These are phyloP conservation scores for Trametes hirsuta DNA, from an alignment of 1,284 basidiomycete genomes.

Conservation along the genomic window DNA sequence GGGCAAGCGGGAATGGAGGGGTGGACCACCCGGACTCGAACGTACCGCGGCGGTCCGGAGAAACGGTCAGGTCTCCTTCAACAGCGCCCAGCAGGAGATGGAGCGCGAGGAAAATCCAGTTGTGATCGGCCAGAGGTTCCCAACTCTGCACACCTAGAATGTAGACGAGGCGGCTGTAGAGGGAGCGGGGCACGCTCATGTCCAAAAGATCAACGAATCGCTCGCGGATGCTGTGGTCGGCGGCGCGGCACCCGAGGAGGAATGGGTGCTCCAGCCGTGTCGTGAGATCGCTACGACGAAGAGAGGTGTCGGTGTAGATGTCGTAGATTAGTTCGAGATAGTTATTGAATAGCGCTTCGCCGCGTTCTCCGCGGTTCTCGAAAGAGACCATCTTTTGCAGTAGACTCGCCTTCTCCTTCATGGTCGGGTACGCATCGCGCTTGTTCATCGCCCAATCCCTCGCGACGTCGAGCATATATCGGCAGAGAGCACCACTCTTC, in stretches of 20 bases:
- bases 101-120: slow-evolving; percentile 94
- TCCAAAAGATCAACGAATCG: slow-evolving; percentile 94
- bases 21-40: slow-evolving; percentile 34
- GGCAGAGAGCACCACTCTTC: slow-evolving; percentile 81
- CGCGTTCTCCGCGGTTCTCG: slow-evolving; percentile 81
- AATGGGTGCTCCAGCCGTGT: slow-evolving; percentile 94
- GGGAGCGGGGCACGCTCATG: slow-evolving; percentile 82
- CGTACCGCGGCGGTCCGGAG: slow-evolving; percentile 38
- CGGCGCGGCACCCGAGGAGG: slow-evolving; percentile 88
- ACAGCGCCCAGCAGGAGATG: slow-evolving; percentile 87
- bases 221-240: slow-evolving; percentile 80
- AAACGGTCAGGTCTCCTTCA: slow-evolving; percentile 62
- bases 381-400: slow-evolving; percentile 91
- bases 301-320: slow-evolving; percentile 87
- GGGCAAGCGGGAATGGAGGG: slow-evolving; percentile 46
- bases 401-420: slow-evolving; percentile 95
- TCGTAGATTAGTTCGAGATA: slow-evolving; percentile 93
- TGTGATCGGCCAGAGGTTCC: slow-evolving; percentile 92
- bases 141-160: slow-evolving; percentile 94
- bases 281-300: slow-evolving; percentile 93
- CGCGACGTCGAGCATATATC: slow-evolving; percentile 86
- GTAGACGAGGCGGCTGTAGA: slow-evolving; percentile 87
- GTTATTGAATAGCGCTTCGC: slow-evolving; percentile 75
- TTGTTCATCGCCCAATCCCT: slow-evolving; percentile 88
- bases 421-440: slow-evolving; percentile 85